Evolutionary conservation across 176 grass and related monocot species (phyloP), one percentile per base, ranked within the genome.

Genomic region (Oryza australiensis): DNA sequence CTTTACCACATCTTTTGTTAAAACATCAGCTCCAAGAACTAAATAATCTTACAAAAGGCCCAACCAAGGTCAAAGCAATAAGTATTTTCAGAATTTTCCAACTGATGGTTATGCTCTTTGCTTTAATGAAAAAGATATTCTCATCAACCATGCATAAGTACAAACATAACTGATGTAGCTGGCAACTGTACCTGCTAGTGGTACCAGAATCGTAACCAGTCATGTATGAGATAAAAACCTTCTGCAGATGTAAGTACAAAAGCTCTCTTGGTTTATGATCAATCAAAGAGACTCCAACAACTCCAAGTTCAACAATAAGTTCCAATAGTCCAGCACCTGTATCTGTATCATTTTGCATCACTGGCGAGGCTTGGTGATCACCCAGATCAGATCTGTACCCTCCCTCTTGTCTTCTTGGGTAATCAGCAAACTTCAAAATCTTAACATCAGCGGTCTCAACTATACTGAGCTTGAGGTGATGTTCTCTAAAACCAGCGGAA

Each of bases 201-300:
- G 82, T 88, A 69, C 95, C 95, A 80, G 84, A 88, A 85, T 87
- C 84, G 88, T 91, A 94, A 81, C 92, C 89, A 87, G 88, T 88
- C 80, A 87, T 85, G 84, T 98, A 98, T 46, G 95, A 98, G 68
- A 95, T 73, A 42, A 91, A 95, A 84, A 98, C 90, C 84, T 78
- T 95, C 79, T 95, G 90, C 76, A 98, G 76, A 79, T 89, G 83
- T 57, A 98, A 90, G 84, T 98, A 98, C 66, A 95, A 80, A 85
- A 98, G 79, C 59, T 98, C 95, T 79, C 81, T 93, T 23, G 92
- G 95, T 75, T 86, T 91, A 88, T 98, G 92, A 74, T 98, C 95
- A 78, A 98, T 93, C 83, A 98, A 84, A 84, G 92, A 98, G 69
- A 95, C 78, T 80, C 95, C 95, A 49, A 98, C 87, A 86, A 95